These are phyloP conservation scores for Plasmodium gaboni DNA, from an alignment of 169 alveolate genomes.

Conservation along the genomic window DNA sequence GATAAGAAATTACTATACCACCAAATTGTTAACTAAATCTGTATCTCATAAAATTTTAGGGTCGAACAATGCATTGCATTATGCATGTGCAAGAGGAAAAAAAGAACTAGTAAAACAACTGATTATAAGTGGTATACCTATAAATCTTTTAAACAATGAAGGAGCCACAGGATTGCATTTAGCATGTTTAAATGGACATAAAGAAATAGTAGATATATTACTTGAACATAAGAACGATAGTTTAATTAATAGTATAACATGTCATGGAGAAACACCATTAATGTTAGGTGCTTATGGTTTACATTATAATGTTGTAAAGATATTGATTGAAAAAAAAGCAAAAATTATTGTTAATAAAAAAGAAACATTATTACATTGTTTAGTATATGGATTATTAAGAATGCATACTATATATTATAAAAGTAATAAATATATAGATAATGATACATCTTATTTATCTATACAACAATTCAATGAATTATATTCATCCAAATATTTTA, in stretches of 20 bases:
- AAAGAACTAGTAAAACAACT: slow-evolving; percentile 84
- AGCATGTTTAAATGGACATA: slow-evolving; percentile 89
- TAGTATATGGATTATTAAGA: slow-evolving; percentile 41
- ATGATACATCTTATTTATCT: neutral
- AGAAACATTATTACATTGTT: slow-evolving; percentile 41
- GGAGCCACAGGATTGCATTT: slow-evolving; percentile 92
- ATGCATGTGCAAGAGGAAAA: slow-evolving; percentile 91
- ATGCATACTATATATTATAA: slow-evolving; percentile 39
- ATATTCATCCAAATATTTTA: slow-evolving; percentile 14
- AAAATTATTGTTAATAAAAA: slow-evolving; percentile 38
- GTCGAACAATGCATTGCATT: slow-evolving; percentile 87
- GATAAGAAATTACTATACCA: slow-evolving; percentile 21
- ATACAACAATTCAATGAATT: slow-evolving; percentile 17
- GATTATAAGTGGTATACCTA: slow-evolving; percentile 85
- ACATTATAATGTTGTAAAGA: slow-evolving; percentile 79
- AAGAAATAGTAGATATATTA: slow-evolving; percentile 85
- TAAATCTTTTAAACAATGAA: slow-evolving; percentile 85
- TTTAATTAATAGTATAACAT: slow-evolving; percentile 73
- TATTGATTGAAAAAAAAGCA: slow-evolving; percentile 85
- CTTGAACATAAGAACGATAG: slow-evolving; percentile 79
- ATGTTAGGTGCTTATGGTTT: slow-evolving; percentile 88
- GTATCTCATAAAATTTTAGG: slow-evolving; percentile 87
- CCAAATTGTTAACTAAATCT: slow-evolving; percentile 80
- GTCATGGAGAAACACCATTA: slow-evolving; percentile 90
- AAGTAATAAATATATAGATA: neutral